phyloP scores from a whole-genome alignment of 2,329 filamentous ascomycete species.

The Cephalotrichum gorgonifer region DNA sequence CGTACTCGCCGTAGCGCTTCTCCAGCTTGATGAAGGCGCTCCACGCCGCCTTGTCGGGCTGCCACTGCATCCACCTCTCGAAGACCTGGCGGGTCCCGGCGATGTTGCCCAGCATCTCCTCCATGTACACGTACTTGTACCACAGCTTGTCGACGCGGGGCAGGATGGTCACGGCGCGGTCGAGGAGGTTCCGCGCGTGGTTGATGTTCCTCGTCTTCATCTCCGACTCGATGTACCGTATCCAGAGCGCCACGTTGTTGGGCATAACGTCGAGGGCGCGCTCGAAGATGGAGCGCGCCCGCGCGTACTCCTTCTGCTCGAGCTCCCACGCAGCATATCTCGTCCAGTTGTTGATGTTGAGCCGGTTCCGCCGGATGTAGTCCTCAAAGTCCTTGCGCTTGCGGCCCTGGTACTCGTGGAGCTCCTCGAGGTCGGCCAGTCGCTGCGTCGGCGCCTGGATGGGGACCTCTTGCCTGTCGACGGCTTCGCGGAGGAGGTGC shows the following conservation, averaged over 20 bases:
- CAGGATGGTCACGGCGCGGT: constrained; percentile 85
- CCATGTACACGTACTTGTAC: constrained; percentile 99
- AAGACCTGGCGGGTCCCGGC: constrained; percentile 88
- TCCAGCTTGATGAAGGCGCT: constrained; percentile 93
- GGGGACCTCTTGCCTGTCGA: constrained; percentile 84
- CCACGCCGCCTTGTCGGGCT: constrained; percentile 94
- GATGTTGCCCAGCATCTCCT: constrained; percentile 93
- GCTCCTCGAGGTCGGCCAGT: constrained; percentile 92
- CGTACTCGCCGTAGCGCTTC: constrained; percentile 87
- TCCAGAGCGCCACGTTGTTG: constrained; percentile 79
- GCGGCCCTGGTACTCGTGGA: constrained; percentile 92
- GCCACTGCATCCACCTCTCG: constrained; percentile 97
- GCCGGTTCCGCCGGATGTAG: constrained; percentile 87
- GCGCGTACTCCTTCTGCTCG: constrained; percentile 92
- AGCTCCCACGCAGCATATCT: constrained; percentile 96
- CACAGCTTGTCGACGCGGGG: constrained; percentile 92
- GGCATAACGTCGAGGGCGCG: constrained; percentile 85
- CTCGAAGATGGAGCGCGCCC: constrained; percentile 89
- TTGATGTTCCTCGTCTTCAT: constrained; percentile 93
- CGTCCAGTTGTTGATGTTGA: constrained; percentile 99
- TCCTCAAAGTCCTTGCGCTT: constrained; percentile 97
- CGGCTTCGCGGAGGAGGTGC: constrained; percentile 92
- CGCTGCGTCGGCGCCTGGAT: constrained; percentile 87
- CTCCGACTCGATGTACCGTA: constrained; percentile 89
- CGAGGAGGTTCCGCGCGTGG: constrained; percentile 87